Percentiles rank a stretch among this genome's conserved stretches.
phyloP scores from a whole-genome alignment of 1,284 basidiomycete species.

The Sutorius eximius region DNA sequence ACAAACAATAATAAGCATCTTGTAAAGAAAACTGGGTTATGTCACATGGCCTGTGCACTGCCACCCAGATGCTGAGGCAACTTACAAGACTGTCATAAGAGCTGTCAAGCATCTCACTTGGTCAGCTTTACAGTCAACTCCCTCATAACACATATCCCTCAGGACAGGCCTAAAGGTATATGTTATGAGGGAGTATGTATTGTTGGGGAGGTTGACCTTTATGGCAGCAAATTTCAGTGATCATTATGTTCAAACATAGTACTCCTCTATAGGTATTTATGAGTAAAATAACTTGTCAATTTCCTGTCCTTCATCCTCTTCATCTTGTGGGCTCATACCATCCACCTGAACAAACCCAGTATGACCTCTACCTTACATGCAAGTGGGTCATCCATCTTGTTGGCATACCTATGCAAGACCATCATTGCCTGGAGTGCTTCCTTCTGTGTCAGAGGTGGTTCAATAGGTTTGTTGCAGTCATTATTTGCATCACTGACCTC shows the following conservation, averaged over 20 bases:
- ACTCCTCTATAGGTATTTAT: not conserved
- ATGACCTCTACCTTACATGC: not conserved
- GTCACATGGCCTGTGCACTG: no score
- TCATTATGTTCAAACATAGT: not conserved
- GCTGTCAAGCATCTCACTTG: no score
- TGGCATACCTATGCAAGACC: not conserved
- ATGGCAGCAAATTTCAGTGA: not conserved
- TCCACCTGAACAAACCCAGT: not conserved
- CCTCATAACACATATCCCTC: not conserved
- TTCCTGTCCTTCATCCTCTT: not conserved
- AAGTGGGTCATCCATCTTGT: not conserved
- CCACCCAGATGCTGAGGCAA: no score
- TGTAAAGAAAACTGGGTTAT: no score
- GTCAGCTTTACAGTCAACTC: not conserved
- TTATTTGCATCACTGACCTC: not conserved
- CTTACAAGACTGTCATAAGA: no score
- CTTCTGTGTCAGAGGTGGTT: not conserved
- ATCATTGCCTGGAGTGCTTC: not conserved
- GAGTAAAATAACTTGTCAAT: not conserved
- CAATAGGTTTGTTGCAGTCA: not conserved
- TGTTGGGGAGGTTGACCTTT: no score
- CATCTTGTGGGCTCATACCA: not conserved
- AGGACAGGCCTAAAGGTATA: not conserved
- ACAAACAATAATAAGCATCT: no score
- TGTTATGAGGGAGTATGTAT: not conserved